Percentiles rank a stretch among this genome's conserved stretches.
Evolutionary conservation across 2,329 filamentous ascomycete species (phyloP).

Genomic region (Penicillium olsonii): DNA sequence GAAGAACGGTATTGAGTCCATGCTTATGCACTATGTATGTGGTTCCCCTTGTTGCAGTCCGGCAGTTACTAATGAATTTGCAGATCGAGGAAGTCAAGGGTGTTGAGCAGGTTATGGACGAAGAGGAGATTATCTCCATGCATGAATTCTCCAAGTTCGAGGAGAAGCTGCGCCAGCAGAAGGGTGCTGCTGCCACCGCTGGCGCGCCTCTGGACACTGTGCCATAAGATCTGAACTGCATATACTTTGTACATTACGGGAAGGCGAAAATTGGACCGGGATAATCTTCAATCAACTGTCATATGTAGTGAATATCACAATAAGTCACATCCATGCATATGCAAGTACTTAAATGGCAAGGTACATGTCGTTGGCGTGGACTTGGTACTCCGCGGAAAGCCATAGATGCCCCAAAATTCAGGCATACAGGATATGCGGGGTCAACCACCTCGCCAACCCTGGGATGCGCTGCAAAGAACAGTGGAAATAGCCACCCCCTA

Average conservation of each 20-base stretch:
- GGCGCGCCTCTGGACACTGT: constrained; percentile 57
- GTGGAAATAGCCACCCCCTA: not conserved
- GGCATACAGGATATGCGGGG: not conserved
- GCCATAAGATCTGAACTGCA: constrained; percentile 17
- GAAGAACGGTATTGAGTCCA: constrained; percentile 97
- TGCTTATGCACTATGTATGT: constrained; percentile 94
- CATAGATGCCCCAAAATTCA: not conserved
- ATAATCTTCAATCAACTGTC: no score
- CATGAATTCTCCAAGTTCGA: constrained; percentile 93
- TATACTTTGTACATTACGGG: constrained; percentile 9
- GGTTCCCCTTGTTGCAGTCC: constrained; percentile 4
- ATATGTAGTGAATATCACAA: no score
- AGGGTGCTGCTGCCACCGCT: constrained; percentile 53
- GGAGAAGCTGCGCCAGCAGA: constrained; percentile 70
- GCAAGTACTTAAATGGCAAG: no score
- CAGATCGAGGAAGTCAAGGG: constrained; percentile 95
- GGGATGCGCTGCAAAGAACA: not conserved
- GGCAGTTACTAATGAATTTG: constrained; percentile 22
- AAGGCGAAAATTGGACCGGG: not conserved
- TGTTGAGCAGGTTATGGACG: constrained; percentile 85
- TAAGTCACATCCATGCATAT: no score
- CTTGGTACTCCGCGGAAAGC: no score
- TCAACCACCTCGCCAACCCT: not conserved
- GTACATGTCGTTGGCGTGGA: no score
- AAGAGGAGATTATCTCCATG: constrained; percentile 85